Conservation (phyloP, 225 moss, liverwort and hornwort species). For the Marchantia paleacea region DNA sequence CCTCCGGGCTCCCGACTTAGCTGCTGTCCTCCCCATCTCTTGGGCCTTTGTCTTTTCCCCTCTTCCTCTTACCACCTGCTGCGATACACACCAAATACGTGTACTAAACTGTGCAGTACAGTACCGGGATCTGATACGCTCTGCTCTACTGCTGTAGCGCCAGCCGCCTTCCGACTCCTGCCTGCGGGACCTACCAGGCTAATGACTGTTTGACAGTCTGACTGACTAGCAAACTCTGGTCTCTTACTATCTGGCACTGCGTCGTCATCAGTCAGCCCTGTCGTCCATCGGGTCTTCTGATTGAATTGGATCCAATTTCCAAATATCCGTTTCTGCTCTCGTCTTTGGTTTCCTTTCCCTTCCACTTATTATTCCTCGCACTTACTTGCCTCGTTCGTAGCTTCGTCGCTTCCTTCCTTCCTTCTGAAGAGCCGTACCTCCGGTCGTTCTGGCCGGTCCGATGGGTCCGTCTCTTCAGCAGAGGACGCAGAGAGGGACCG, state of each 20-base stretch:
- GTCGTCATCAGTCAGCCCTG: not conserved
- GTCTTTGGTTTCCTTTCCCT: not conserved
- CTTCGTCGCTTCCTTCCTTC: not conserved
- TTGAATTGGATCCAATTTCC: not conserved
- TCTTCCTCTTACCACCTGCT: not conserved
- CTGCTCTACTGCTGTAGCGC: not conserved
- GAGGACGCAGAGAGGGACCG: not conserved
- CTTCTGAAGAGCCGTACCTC: not conserved
- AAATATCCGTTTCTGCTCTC: not conserved
- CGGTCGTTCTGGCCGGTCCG: not conserved
- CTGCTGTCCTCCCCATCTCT: not conserved
- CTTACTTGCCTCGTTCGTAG: no score
- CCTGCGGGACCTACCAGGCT: not conserved
- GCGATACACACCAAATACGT: no score
- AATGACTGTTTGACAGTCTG: not conserved
- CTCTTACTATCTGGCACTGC: no score
- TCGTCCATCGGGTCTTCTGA: not conserved
- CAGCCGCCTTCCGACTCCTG: conserved; percentile 4
- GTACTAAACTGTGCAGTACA: no score
- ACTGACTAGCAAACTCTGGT: not conserved
- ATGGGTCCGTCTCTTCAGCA: not conserved
- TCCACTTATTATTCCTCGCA: not conserved
- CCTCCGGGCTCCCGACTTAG: not conserved
- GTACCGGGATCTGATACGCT: not conserved
- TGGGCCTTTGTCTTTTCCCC: not conserved